Base-by-base conservation (phyloP, 257 asterid species). In the Penstemon barbatus region DNA sequence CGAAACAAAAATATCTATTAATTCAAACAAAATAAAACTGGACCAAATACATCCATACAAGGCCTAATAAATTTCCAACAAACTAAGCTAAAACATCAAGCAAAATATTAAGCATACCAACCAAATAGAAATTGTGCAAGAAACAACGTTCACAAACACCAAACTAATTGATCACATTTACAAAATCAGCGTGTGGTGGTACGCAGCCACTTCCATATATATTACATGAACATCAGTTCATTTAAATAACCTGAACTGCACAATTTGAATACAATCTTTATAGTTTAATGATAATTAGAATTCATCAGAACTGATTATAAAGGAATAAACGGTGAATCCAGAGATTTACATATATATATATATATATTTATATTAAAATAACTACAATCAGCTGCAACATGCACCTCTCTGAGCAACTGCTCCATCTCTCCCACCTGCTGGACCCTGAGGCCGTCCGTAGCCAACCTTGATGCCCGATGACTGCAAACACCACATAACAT, bases 401-500 rank as follows among this genome's bases (percentile, higher is more conserved):
- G 84, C 90, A 74, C 92, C 88, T 57, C 82, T 71, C 63, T 85
- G 89, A 51, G 86, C 81, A 54, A 85, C 87, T 15, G 91, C 63
- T 62, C 88, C 90, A 65, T 82, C 92, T 77, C 91, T 81, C 44
- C 79, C 81, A 60, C 91, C 89, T 5, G 84, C 71, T 5, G 74
- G 71, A 62, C 89, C 94, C 62, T 74, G 96, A 5, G 85, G 63
- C 6, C 84, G 87, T 42, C 94, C 91, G 53, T 83, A 81, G 42
- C 96, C 96, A 38, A 89, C 79, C 83, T 83, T 89, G 65, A 89
- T 89, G 50, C 96, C 95, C 37, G 90, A 89, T 39, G 92, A 81
- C 96, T 89, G 85, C 80, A 77, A 53, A 6, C 36, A 74, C 12
- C 3, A 36, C 68, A 72, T 25, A 13, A 46, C 33, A 18, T 57